phyloP scores from a whole-genome alignment of 106 monocot genomes.

The Allium sativum region DNA sequence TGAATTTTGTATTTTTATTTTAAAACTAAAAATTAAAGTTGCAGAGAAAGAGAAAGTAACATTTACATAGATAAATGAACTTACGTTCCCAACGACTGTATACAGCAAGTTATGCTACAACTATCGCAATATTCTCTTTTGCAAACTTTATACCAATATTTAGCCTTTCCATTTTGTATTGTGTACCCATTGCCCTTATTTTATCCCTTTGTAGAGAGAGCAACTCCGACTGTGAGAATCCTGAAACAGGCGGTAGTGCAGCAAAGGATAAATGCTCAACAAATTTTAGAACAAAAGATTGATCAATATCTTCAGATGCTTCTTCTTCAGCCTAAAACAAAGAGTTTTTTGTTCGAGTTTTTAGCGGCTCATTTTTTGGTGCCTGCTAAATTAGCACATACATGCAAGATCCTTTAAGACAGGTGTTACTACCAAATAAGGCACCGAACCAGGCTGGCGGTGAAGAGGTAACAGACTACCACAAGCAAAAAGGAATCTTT shows the following conservation, averaged over 20 bases:
- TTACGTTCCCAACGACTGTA: constrained; percentile 39
- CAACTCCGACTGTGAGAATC: constrained; percentile 32
- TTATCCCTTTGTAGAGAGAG: constrained; percentile 37
- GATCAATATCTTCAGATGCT: constrained; percentile 17
- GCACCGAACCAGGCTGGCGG: no score
- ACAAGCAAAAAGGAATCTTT: no score
- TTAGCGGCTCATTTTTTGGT: constrained; percentile 41
- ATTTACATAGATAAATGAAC: background rate
- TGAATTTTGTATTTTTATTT: no score
- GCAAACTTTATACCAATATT: constrained; percentile 20
- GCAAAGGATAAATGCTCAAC: constrained; percentile 54
- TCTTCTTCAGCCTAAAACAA: constrained; percentile 41
- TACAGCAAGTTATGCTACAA: constrained; percentile 59
- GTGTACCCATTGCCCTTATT: constrained; percentile 42
- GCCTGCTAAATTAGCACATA: constrained; percentile 17
- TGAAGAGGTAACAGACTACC: no score
- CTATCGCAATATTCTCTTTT: constrained; percentile 31
- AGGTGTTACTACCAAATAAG: no score
- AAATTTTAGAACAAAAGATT: constrained; percentile 40
- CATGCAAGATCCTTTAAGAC: background rate
- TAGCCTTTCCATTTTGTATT: constrained; percentile 37
- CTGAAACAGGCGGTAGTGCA: constrained; percentile 57
- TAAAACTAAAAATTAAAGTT: background rate
- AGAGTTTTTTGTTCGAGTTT: constrained; percentile 42
- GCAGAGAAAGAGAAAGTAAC: background rate